A percentile compares a stretch with the other conserved stretches of the same genome.
Conservation (phyloP, 139 green algal species). For the Chlorella sp. region DNA sequence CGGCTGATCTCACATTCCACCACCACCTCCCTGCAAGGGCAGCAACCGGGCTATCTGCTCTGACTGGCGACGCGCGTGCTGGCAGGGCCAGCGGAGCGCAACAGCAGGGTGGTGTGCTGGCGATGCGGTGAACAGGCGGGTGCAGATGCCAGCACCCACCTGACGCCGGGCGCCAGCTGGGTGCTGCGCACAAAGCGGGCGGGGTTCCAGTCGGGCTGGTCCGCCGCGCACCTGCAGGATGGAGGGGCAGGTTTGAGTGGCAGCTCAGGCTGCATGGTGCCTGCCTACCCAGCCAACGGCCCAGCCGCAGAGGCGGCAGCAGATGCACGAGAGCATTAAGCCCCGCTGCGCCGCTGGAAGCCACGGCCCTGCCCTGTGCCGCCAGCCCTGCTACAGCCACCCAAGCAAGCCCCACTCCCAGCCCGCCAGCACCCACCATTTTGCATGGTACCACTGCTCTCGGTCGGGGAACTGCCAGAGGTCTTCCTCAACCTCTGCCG, state of each 20-base stretch:
- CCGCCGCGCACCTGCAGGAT: conserved; percentile 60
- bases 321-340: too few relatives aligned
- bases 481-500: conserved; percentile 21
- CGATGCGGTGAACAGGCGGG: too few relatives aligned
- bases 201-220: conserved; percentile 83
- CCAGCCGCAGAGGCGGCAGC: too few relatives aligned
- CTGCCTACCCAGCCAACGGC: neutral
- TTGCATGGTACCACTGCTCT: conserved; percentile 42
- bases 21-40: conserved; percentile 58
- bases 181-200: conserved; percentile 59
- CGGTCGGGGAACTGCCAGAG: conserved; percentile 50
- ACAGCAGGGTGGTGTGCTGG: too few relatives aligned
- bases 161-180: conserved; percentile 45
- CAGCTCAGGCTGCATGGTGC: neutral
- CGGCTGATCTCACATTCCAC: conserved; percentile 79
- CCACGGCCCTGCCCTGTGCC: too few relatives aligned
- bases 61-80: too few relatives aligned
- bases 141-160: conserved; percentile 56
- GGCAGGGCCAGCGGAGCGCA: too few relatives aligned
- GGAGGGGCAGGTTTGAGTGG: neutral
- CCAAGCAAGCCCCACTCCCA: too few relatives aligned
- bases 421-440: neutral
- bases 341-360: too few relatives aligned
- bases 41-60: too few relatives aligned
- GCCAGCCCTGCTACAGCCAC: neutral